A percentile compares a stretch with the other conserved stretches of the same genome.
Evolutionary conservation across 2,329 filamentous ascomycete genomes (phyloP).

Genomic region (Aaosphaeria pasadenensis): DNA sequence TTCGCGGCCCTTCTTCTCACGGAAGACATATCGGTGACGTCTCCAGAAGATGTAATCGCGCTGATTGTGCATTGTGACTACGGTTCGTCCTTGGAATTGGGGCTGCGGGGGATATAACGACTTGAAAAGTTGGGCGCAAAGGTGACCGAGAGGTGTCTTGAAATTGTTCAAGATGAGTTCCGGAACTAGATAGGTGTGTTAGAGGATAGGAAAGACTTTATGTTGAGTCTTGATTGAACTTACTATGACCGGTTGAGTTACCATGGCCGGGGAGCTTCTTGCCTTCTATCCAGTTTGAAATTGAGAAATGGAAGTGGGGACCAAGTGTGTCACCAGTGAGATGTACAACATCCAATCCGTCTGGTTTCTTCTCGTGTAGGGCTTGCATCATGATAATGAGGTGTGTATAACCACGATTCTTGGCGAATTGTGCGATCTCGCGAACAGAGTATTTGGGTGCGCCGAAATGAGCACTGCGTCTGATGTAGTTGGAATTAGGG

Average conservation of each 20-base stretch:
- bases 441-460: slow-evolving; percentile 87
- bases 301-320: slow-evolving; percentile 88
- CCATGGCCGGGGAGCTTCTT: slow-evolving; percentile 86
- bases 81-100: slow-evolving; percentile 81
- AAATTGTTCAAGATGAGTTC: slow-evolving; percentile 94
- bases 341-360: slow-evolving; percentile 79
- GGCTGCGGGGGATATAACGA: slow-evolving; percentile 76
- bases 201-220: no score
- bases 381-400: slow-evolving; percentile 87
- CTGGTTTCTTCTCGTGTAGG: slow-evolving; percentile 67
- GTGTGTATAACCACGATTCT: slow-evolving; percentile 78
- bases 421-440: slow-evolving; percentile 84
- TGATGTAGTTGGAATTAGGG: slow-evolving; percentile 78
- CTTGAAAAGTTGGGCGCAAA: slow-evolving; percentile 81
- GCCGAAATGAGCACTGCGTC: slow-evolving; percentile 77
- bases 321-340: slow-evolving; percentile 64
- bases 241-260: slow-evolving; percentile 74
- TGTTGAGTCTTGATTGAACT: no score
- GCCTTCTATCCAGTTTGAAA: slow-evolving; percentile 87
- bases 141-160: slow-evolving; percentile 82
- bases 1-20: slow-evolving; percentile 82
- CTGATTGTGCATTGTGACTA: slow-evolving; percentile 91
- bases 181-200: slow-evolving; percentile 47
- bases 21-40: slow-evolving; percentile 86
- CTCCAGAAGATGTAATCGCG: slow-evolving; percentile 94